These are phyloP conservation scores for Eragrostis nindensis DNA, from an alignment of 176 grass and related monocot species.

Conservation along the genomic window DNA sequence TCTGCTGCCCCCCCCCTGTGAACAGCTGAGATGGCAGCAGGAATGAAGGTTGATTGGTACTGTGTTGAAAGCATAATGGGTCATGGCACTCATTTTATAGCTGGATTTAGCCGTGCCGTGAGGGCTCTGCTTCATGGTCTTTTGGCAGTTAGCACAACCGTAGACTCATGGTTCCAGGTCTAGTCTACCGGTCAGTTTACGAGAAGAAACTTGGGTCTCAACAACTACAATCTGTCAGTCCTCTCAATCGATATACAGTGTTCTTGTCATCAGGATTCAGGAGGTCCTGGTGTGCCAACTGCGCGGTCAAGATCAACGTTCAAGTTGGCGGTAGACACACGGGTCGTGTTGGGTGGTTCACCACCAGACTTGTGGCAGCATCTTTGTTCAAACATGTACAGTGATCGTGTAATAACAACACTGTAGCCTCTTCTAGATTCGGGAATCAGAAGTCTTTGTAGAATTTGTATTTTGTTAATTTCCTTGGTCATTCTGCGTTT, in stretches of 20 bases:
- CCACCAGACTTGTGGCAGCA: neutral
- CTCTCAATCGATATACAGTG: neutral
- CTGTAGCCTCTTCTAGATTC: neutral
- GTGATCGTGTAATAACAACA: neutral
- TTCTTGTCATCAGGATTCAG: neutral
- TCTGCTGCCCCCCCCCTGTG: neutral
- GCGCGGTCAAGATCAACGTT: neutral
- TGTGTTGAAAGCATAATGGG: neutral
- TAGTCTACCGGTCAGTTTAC: neutral
- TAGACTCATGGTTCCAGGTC: neutral
- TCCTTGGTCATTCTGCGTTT: neutral
- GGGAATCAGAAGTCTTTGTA: neutral
- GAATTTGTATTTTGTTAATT: neutral
- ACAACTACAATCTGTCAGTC: no score
- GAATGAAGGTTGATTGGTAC: neutral
- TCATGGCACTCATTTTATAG: slow-evolving; percentile 9
- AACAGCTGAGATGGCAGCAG: neutral
- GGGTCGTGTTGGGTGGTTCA: neutral
- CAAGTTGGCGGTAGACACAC: neutral
- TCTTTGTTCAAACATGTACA: neutral
- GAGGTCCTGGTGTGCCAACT: neutral
- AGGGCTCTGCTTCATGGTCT: neutral
- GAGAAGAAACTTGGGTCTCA: no score
- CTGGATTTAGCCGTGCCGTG: neutral
- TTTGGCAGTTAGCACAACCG: neutral